Evolutionary conservation across 352 stramenopile genomes (phyloP).

Genomic region (Phytophthora litchii): DNA sequence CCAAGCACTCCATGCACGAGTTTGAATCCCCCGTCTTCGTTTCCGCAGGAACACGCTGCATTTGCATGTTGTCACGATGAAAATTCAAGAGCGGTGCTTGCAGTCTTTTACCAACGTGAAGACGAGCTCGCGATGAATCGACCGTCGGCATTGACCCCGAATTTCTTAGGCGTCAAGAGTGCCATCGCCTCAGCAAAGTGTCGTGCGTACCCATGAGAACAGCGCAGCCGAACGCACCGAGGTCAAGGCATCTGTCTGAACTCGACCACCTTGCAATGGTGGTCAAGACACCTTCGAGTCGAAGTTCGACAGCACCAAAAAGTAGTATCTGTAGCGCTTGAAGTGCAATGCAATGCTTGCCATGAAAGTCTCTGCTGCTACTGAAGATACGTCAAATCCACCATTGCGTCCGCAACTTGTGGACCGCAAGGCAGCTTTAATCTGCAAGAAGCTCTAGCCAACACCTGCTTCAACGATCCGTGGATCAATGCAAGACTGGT

Average conservation of each 20-base stretch:
- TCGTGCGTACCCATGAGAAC: slow-evolving; percentile 20
- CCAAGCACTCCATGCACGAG: slow-evolving; percentile 13
- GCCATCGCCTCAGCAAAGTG: slow-evolving; percentile 20
- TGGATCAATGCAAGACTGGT: too few species aligned
- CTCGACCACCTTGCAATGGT: slow-evolving; percentile 8
- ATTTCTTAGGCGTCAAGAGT: slow-evolving; percentile 35
- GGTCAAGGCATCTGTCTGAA: slow-evolving; percentile 11
- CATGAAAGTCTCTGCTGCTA: background rate
- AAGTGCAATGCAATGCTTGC: too few species aligned
- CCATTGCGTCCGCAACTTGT: too few species aligned
- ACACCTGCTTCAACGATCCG: too few species aligned
- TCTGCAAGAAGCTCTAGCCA: too few species aligned
- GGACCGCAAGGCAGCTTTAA: too few species aligned
- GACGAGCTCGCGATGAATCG: slow-evolving; percentile 3
- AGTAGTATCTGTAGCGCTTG: too few species aligned
- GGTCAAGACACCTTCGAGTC: background rate
- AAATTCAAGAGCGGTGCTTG: background rate
- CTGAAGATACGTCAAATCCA: background rate
- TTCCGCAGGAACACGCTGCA: slow-evolving; percentile 5
- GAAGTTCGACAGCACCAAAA: too few species aligned
- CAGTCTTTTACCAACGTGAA: slow-evolving; percentile 3
- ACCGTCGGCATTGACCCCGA: background rate
- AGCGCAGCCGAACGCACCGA: background rate
- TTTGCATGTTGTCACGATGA: slow-evolving; percentile 5
- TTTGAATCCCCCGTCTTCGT: background rate